phyloP scores from a whole-genome alignment of 768 basidiomycete genomes.

The Pleurotus tuoliensis region DNA sequence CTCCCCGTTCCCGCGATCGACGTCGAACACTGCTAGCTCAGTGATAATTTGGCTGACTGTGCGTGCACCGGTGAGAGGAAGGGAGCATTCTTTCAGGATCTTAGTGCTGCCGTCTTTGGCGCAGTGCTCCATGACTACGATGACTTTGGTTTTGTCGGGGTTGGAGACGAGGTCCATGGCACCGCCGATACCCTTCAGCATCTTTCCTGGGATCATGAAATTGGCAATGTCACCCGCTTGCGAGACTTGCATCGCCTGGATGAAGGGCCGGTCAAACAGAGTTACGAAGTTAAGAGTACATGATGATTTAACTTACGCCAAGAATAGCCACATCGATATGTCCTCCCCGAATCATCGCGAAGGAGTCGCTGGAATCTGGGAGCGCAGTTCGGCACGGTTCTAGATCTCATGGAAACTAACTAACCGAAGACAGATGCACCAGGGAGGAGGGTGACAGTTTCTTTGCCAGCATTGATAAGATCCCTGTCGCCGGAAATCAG shows the following conservation, averaged over 20 bases:
- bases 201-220: slow-evolving; percentile 97
- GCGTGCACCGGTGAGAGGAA: slow-evolving; percentile 87
- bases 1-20: slow-evolving; percentile 70
- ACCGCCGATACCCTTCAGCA: slow-evolving; percentile 91
- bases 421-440: slow-evolving; percentile 88
- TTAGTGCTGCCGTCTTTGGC: slow-evolving; percentile 89
- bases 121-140: slow-evolving; percentile 86
- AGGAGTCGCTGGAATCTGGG: slow-evolving; percentile 86
- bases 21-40: slow-evolving; percentile 87
- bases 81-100: slow-evolving; percentile 73
- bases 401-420: slow-evolving; percentile 17
- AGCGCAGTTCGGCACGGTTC: neutral
- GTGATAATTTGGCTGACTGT: slow-evolving; percentile 91
- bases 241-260: slow-evolving; percentile 91
- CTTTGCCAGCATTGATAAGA: slow-evolving; percentile 93
- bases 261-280: slow-evolving; percentile 3
- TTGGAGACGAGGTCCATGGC: slow-evolving; percentile 97
- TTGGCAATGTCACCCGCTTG: slow-evolving; percentile 93
- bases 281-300: neutral
- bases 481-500: slow-evolving; percentile 44
- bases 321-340: slow-evolving; percentile 93
- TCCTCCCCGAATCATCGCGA: slow-evolving; percentile 97
- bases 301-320: slow-evolving; percentile 52
- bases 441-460: slow-evolving; percentile 88
- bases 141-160: slow-evolving; percentile 91